Evolutionary conservation across 176 grass and related monocot genomes (phyloP).

Genomic region (Carex myosuroides): DNA sequence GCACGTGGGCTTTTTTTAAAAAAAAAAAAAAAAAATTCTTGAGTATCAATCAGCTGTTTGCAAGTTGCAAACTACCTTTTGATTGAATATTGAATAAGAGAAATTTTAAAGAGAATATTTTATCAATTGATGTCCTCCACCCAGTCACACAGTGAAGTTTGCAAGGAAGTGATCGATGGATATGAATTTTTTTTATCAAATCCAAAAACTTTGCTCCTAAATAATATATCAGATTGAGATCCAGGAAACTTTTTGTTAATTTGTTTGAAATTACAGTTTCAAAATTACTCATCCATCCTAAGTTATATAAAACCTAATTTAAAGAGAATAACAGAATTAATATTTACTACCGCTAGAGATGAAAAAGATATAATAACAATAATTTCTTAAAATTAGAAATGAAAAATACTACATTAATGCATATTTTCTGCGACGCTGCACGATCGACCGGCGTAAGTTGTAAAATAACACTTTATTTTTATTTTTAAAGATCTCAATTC

Average conservation of each 20-base stretch:
- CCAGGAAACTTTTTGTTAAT: not conserved
- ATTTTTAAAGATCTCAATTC: too few species aligned
- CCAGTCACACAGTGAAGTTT: not conserved
- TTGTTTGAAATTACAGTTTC: not conserved
- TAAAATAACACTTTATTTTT: too few species aligned
- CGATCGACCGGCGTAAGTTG: too few species aligned
- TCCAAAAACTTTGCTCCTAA: not conserved
- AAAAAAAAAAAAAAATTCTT: not conserved
- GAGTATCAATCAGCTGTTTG: not conserved
- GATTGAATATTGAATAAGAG: not conserved
- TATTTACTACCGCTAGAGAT: not conserved
- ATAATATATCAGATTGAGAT: not conserved
- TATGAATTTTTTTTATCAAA: not conserved
- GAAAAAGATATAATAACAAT: not conserved
- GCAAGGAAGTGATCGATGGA: not conserved
- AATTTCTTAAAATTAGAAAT: not conserved
- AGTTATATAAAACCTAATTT: not conserved
- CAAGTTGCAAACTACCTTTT: not conserved
- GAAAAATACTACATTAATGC: too few species aligned
- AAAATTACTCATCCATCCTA: not conserved
- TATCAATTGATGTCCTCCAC: not conserved
- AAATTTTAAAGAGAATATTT: too few species aligned
- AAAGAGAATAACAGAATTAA: not conserved
- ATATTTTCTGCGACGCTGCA: too few species aligned
- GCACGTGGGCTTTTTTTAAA: not conserved